Evolutionary conservation across 257 asterid species (phyloP), one percentile per base, ranked within the genome.

Genomic region (Paraleonurus japonicus): DNA sequence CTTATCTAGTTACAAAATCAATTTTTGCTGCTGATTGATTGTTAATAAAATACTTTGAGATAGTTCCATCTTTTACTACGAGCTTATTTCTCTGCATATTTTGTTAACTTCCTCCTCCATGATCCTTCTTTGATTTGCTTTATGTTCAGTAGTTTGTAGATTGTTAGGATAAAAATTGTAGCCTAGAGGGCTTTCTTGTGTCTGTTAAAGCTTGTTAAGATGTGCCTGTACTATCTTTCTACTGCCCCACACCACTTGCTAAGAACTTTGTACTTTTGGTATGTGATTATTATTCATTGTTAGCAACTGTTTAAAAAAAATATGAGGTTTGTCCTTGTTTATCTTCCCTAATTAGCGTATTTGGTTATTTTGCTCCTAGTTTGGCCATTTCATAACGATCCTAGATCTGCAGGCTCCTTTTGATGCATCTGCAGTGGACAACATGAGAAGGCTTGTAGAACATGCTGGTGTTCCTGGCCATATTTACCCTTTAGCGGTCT

Each of bases 391-490:
- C 55, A 61, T 81, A 63, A 67, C 35, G 60, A 32, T 61, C 32
- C 74, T 50, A 61, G 70, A 62, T 66, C 54, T 81, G 57, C 86
- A 90, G 97, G 92, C 97, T 39, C 88, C 87, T 61, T 90, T 89
- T 79, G 97, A 90, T 76, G 72, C 82, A 72, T 84, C 96, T 47
- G 65, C 97, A 19, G 86, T 84, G 75, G 95, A 84, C 80, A 90
- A 87, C 81, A 90, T 90, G 97, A 85, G 96, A 81, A 89, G 97
- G 85, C 90, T 90, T 65, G 83, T 84, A 22, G 88, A 90, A 73
- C 86, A 87, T 79, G 87, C 95, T 81, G 97, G 92, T 69, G 82
- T 76, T 67, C 88, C 96, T 69, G 90, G 96, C 62, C 85, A 85
- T 72, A 77, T 90, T 60, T 90, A 89, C 81, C 97, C 97, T 27